phyloP scores from a whole-genome alignment of 2,329 filamentous ascomycete genomes.

The Fusarium sublunatum region DNA sequence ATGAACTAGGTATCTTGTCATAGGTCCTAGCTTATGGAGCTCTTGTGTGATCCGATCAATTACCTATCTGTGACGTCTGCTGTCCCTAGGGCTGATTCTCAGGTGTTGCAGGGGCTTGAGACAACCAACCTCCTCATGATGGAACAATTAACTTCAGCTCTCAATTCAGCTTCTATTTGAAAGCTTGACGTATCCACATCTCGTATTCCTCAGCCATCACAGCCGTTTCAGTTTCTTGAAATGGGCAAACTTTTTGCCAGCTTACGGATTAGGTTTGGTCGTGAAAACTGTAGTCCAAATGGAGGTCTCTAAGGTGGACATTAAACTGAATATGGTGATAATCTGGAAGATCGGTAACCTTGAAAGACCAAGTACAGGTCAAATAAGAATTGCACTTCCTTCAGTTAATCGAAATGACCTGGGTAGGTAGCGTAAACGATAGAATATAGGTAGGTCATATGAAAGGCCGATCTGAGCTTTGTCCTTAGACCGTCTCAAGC shows the following conservation, averaged over 20 bases:
- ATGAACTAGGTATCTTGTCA: background rate
- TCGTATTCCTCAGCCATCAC: background rate
- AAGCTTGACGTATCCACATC: background rate
- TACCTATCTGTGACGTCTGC: conserved; percentile 2
- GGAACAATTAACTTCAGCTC: background rate
- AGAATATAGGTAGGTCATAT: too few species aligned
- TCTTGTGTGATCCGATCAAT: background rate
- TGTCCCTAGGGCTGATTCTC: background rate
- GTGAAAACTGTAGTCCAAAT: too few species aligned
- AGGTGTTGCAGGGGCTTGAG: conserved; percentile 13
- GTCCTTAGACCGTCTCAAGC: conserved; percentile 12
- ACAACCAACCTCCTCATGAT: conserved; percentile 26
- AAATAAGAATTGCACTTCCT: too few species aligned
- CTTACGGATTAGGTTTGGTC: too few species aligned
- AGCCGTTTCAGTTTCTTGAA: conserved; percentile 8
- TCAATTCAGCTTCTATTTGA: conserved; percentile 4
- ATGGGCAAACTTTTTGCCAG: too few species aligned
- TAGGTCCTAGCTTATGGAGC: background rate
- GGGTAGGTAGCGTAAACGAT: too few species aligned
- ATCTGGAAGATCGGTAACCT: too few species aligned
- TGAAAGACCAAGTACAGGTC: too few species aligned
- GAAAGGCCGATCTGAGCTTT: too few species aligned
- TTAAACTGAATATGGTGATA: too few species aligned
- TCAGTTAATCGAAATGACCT: too few species aligned
- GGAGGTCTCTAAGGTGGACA: too few species aligned